Evolutionary conservation across 192 early-diverging fungal genomes (phyloP).

Genomic region (Backusella psychrophila): DNA sequence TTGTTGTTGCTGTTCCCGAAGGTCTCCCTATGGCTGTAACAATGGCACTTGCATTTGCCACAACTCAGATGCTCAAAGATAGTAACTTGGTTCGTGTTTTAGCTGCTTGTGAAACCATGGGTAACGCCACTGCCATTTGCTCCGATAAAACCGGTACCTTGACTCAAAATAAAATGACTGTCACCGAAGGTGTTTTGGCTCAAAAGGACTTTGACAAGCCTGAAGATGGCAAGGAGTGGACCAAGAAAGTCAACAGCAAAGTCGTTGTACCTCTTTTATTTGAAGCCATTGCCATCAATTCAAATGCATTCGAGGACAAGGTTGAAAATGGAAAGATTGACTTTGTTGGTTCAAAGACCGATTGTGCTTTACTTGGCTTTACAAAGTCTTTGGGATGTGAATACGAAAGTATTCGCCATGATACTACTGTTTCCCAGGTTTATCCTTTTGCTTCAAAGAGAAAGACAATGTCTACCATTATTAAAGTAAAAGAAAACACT

Average conservation of each 20-base stretch:
- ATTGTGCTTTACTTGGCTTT: slow-evolving; percentile 74
- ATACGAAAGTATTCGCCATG: slow-evolving; percentile 55
- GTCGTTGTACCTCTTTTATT: slow-evolving; percentile 38
- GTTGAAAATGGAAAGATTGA: slow-evolving; percentile 57
- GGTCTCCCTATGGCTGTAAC: slow-evolving; percentile 88
- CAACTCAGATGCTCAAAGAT: slow-evolving; percentile 78
- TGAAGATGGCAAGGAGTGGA: slow-evolving; percentile 48
- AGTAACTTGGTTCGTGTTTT: slow-evolving; percentile 80
- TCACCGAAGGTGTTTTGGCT: slow-evolving; percentile 61
- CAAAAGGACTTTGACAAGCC: slow-evolving; percentile 40
- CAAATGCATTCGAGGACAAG: slow-evolving; percentile 68
- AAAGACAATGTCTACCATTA: slow-evolving; percentile 85
- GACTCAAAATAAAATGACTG: slow-evolving; percentile 82
- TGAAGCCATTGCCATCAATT: slow-evolving; percentile 72
- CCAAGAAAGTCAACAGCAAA: slow-evolving; percentile 39
- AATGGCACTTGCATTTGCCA: slow-evolving; percentile 78
- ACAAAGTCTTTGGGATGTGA: slow-evolving; percentile 59
- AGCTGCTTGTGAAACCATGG: slow-evolving; percentile 82
- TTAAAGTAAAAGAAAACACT: slow-evolving; percentile 35
- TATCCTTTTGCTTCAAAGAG: slow-evolving; percentile 87
- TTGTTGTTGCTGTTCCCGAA: slow-evolving; percentile 85
- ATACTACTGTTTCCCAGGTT: slow-evolving; percentile 56
- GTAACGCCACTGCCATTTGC: slow-evolving; percentile 78
- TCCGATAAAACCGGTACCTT: slow-evolving; percentile 88
- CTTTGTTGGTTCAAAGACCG: slow-evolving; percentile 80